These are phyloP conservation scores for Monosporascus sp. DNA, from an alignment of 2,329 filamentous ascomycete species.

Conservation along the genomic window DNA sequence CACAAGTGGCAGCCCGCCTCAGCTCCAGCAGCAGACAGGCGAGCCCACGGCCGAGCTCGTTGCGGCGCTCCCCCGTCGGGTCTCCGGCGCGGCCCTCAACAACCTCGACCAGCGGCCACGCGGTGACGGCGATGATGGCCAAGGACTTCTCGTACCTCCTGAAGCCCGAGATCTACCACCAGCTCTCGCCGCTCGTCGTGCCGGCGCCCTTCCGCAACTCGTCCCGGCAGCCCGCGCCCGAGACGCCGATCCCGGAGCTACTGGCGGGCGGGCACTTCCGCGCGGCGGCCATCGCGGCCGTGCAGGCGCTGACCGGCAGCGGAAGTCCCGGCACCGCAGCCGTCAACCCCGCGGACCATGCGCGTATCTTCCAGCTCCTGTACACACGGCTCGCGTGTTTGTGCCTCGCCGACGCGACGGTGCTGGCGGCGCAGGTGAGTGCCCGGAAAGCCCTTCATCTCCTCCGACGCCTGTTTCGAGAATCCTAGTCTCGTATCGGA, in stretches of 20 bases:
- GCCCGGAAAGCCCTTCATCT: too few relatives aligned
- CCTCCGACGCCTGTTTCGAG: too few relatives aligned
- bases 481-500: too few relatives aligned
- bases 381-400: conserved; percentile 80
- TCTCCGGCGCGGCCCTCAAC: conserved; percentile 6
- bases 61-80: conserved; percentile 14
- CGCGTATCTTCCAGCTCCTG: conserved; percentile 68
- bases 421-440: conserved; percentile 54
- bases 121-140: conserved; percentile 34
- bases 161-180: conserved; percentile 76
- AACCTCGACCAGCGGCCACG: conserved; percentile 5
- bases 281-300: conserved; percentile 65
- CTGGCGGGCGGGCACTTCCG: conserved; percentile 73
- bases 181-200: conserved; percentile 59
- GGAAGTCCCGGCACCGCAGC: conserved; percentile 29
- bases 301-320: conserved; percentile 51
- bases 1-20: conserved; percentile 21
- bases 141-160: conserved; percentile 80
- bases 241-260: conserved; percentile 62
- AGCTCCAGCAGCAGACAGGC: conserved; percentile 17
- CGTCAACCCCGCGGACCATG: conserved; percentile 50
- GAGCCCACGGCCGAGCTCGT: conserved; percentile 18
- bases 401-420: conserved; percentile 67
- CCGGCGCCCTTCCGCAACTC: conserved; percentile 65
- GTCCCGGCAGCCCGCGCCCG: conserved; percentile 54